Percentiles rank a stretch among this genome's conserved stretches.
Evolutionary conservation across 129 eudicot species (phyloP).

Genomic region (Saposhnikovia divaricata): DNA sequence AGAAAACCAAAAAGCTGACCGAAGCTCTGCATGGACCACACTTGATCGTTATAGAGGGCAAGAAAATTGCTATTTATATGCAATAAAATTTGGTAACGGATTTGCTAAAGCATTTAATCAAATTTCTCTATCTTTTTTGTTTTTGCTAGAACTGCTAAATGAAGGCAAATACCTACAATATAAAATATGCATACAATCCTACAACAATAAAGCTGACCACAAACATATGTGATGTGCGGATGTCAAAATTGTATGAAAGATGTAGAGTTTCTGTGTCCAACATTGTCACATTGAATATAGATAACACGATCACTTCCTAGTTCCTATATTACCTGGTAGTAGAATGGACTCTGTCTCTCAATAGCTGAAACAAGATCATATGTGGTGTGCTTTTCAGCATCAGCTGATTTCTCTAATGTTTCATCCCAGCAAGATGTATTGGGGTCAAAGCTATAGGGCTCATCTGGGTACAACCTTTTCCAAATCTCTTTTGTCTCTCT

Average conservation of each 20-base stretch:
- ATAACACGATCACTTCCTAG: background rate
- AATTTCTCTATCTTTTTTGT: background rate
- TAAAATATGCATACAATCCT: background rate
- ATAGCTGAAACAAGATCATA: constrained; percentile 71
- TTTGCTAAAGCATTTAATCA: background rate
- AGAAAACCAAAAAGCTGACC: background rate
- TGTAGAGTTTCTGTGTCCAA: background rate
- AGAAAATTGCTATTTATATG: background rate
- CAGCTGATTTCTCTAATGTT: constrained; percentile 7
- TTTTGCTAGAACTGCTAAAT: background rate
- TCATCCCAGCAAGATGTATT: constrained; percentile 21
- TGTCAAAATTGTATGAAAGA: background rate
- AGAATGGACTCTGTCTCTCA: constrained; percentile 69
- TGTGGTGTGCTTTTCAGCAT: constrained; percentile 36
- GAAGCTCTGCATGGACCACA: background rate
- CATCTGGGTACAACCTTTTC: constrained; percentile 54
- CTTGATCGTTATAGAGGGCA: background rate
- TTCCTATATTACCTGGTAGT: constrained; percentile 54
- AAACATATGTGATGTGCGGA: background rate
- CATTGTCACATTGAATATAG: background rate
- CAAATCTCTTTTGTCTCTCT: constrained; percentile 56
- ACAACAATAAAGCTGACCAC: background rate
- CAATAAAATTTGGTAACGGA: background rate
- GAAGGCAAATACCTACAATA: background rate
- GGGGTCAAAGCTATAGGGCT: constrained; percentile 45